phyloP scores from a whole-genome alignment of 768 basidiomycete species.

The Suillus clintonianus region DNA sequence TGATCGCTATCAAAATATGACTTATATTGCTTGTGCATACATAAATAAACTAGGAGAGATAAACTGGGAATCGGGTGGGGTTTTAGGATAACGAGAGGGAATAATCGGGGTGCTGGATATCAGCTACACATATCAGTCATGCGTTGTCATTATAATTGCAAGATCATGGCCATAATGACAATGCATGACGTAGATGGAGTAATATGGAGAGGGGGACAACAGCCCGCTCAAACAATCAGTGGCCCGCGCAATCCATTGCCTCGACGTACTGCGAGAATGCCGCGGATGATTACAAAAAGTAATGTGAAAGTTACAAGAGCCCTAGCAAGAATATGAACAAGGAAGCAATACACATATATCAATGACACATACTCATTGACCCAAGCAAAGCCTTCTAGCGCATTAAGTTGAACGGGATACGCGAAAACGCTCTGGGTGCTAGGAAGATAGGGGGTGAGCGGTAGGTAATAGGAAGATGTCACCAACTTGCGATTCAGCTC shows the following conservation, averaged over 20 bases:
- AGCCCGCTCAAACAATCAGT: constrained; percentile 38
- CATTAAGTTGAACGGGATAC: constrained; percentile 78
- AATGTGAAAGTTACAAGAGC: constrained; percentile 63
- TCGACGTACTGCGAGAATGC: constrained; percentile 54
- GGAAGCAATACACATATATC: neutral
- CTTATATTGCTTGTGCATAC: neutral
- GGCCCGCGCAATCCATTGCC: constrained; percentile 68
- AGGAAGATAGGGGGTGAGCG: neutral
- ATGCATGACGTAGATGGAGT: neutral
- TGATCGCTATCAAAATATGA: neutral
- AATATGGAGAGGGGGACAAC: neutral
- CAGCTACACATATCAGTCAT: neutral
- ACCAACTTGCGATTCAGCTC: constrained; percentile 68
- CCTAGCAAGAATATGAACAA: constrained; percentile 39
- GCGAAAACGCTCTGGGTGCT: constrained; percentile 46
- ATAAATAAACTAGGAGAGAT: neutral
- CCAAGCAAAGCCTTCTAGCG: constrained; percentile 77
- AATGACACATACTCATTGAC: constrained; percentile 56
- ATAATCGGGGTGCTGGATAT: neutral
- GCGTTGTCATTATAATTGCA: neutral
- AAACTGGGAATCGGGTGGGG: too few relatives aligned
- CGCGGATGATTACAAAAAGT: constrained; percentile 61
- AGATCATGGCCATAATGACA: neutral
- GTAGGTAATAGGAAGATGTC: neutral
- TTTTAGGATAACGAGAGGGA: neutral